A percentile compares a stretch with the other conserved stretches of the same genome.
Conservation (phyloP, 495 filamentous ascomycete genomes). For the Daldinia childiae region DNA sequence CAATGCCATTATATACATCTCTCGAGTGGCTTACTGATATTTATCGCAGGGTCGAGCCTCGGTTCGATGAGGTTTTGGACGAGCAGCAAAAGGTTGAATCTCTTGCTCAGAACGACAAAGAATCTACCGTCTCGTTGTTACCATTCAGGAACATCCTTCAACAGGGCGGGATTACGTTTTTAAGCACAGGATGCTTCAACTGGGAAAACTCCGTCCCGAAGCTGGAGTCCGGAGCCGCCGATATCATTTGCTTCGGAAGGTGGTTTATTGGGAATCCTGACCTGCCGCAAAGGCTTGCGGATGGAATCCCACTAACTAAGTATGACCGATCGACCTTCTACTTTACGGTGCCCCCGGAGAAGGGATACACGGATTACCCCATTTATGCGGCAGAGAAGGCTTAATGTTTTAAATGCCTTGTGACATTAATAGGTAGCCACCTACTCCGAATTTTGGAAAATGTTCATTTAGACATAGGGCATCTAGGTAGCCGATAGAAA, state of each 20-base stretch:
- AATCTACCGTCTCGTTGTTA: conserved; percentile 56
- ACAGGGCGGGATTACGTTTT: conserved; percentile 54
- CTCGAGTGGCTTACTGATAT: conserved; percentile 31
- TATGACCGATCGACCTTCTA: conserved; percentile 72
- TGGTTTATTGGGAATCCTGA: conserved; percentile 76
- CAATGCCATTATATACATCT: conserved; percentile 58
- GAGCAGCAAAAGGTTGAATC: conserved; percentile 57
- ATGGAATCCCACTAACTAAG: conserved; percentile 61
- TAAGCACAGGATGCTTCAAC: conserved; percentile 68
- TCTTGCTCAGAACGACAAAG: conserved; percentile 46
- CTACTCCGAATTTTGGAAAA: neutral
- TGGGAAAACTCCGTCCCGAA: conserved; percentile 59
- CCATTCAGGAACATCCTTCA: conserved; percentile 59
- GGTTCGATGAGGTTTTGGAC: conserved; percentile 61
- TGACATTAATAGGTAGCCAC: neutral
- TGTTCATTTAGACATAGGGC: neutral
- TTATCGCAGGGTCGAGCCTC: conserved; percentile 67
- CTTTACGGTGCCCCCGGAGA: conserved; percentile 48
- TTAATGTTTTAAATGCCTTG: neutral
- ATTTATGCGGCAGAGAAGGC: conserved; percentile 9
- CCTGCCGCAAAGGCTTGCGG: conserved; percentile 64
- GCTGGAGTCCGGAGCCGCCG: conserved; percentile 60
- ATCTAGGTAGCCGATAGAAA: neutral
- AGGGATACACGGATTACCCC: conserved; percentile 72
- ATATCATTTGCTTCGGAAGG: conserved; percentile 62